Conservation (phyloP, 805 yeast genomes). For the Hyphopichia homilentoma region DNA sequence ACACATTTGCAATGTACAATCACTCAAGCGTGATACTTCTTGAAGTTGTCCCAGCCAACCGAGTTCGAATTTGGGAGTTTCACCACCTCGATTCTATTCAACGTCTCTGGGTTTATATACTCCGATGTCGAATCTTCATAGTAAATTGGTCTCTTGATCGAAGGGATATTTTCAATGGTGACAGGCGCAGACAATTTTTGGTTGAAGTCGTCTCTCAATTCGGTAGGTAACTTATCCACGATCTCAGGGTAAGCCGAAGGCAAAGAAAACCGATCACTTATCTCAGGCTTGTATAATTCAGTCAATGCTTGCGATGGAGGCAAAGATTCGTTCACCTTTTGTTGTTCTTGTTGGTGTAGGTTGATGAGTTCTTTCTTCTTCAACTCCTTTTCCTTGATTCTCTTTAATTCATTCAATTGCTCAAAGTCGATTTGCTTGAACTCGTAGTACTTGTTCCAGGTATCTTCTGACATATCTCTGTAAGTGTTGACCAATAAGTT, state of each 20-base stretch:
- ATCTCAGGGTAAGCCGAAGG: conserved; percentile 35
- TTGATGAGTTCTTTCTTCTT: conserved; percentile 10
- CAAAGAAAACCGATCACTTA: conserved; percentile 23
- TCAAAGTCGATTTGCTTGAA: conserved; percentile 39
- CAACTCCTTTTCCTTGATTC: conserved; percentile 12
- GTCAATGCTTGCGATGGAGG: conserved; percentile 10
- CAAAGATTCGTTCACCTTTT: conserved; percentile 8
- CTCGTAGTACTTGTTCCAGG: conserved; percentile 37
- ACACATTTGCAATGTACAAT: too few relatives aligned
- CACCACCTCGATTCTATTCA: conserved; percentile 35
- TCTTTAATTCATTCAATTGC: conserved; percentile 20
- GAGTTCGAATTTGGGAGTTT: conserved; percentile 42
- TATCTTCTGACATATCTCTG: conserved; percentile 34
- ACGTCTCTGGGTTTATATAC: conserved; percentile 25
- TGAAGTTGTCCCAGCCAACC: conserved; percentile 42
- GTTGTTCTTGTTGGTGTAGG: conserved; percentile 9
- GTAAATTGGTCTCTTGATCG: conserved; percentile 34
- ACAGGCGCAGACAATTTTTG: conserved; percentile 6
- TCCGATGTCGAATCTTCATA: conserved; percentile 29
- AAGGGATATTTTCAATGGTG: conserved; percentile 12
- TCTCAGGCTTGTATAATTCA: conserved; percentile 10
- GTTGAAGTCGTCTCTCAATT: conserved; percentile 18
- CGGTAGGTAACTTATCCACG: conserved; percentile 27
- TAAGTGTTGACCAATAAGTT: conserved; percentile 37
- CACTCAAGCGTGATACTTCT: conserved; percentile 23